phyloP scores from a whole-genome alignment of 2,329 filamentous ascomycete species.

The Colletotrichum lindemuthianum region DNA sequence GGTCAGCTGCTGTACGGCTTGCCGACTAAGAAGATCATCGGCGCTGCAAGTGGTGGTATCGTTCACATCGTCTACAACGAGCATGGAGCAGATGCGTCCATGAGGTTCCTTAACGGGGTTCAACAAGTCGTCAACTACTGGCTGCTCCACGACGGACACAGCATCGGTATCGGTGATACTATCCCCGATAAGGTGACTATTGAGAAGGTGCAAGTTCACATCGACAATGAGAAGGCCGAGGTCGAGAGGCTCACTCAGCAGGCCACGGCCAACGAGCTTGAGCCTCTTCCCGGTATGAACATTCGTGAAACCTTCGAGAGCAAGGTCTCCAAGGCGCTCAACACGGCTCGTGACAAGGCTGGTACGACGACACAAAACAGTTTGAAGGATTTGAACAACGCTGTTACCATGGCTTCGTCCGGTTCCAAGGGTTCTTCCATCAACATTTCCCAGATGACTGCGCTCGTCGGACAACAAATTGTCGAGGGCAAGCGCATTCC shows the following conservation, averaged over 20 bases:
- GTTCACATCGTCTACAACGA: constrained; percentile 98
- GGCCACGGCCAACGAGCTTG: constrained; percentile 87
- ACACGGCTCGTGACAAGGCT: constrained; percentile 95
- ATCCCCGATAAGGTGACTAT: constrained; percentile 91
- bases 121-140: constrained; percentile 97
- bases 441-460: constrained; percentile 99
- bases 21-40: constrained; percentile 92
- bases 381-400: constrained; percentile 96
- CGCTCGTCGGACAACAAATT: constrained; percentile 96
- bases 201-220: constrained; percentile 82
- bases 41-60: constrained; percentile 89
- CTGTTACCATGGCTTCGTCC: constrained; percentile 93
- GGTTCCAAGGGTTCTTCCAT: constrained; percentile 99
- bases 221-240: constrained; percentile 82
- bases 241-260: constrained; percentile 79
- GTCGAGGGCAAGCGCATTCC: constrained; percentile 99
- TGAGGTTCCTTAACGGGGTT: constrained; percentile 95
- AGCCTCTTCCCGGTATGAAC: constrained; percentile 97
- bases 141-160: constrained; percentile 95
- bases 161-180: constrained; percentile 97
- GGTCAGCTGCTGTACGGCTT: constrained; percentile 92
- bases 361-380: constrained; percentile 92
- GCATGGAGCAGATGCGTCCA: constrained; percentile 83
- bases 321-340: constrained; percentile 93
- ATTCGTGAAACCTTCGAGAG: constrained; percentile 98